A percentile compares a stretch with the other conserved stretches of the same genome.
Evolutionary conservation across 805 yeast species (phyloP).

Genomic region (Monosporozyma servazzii): DNA sequence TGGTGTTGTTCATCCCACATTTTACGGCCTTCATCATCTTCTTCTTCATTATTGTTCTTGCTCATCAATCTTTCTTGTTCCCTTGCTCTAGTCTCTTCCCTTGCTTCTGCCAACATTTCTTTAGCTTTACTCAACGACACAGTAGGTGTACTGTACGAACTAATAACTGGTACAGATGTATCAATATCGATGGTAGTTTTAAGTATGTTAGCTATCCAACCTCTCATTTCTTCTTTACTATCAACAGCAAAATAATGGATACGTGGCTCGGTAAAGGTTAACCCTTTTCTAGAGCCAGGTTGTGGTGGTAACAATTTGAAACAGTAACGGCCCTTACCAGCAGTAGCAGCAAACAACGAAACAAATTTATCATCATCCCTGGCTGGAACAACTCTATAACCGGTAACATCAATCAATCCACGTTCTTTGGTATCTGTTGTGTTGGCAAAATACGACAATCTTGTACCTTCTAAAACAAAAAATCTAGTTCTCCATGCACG

Average conservation of each 20-base stretch:
- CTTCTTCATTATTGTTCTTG: conserved; percentile 5
- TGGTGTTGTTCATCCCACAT: conserved; percentile 27
- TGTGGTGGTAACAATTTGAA: conserved; percentile 94
- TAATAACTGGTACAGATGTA: conserved; percentile 81
- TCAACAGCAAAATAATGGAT: conserved; percentile 96
- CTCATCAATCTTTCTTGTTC: conserved; percentile 31
- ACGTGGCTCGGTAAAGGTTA: conserved; percentile 92
- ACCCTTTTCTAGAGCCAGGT: conserved; percentile 91
- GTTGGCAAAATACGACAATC: conserved; percentile 78
- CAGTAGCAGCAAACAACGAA: conserved; percentile 82
- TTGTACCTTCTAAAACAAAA: conserved; percentile 83
- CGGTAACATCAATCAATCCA: conserved; percentile 91
- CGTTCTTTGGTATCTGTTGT: conserved; percentile 75
- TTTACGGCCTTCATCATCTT: conserved; percentile 23
- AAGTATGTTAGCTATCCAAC: conserved; percentile 91
- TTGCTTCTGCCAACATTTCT: conserved; percentile 70
- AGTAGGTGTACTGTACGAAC: conserved; percentile 93
- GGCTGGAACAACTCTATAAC: conserved; percentile 83
- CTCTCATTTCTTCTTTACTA: conserved; percentile 80
- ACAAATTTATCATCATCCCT: conserved; percentile 76
- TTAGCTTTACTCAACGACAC: conserved; percentile 82
- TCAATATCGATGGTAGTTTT: conserved; percentile 95
- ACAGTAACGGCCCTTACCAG: conserved; percentile 89
- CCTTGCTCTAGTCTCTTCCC: conserved; percentile 60
- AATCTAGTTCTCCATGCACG: conserved; percentile 87